Conservation (phyloP, 345 rosid genomes). For the Toxicodendron radicans region DNA sequence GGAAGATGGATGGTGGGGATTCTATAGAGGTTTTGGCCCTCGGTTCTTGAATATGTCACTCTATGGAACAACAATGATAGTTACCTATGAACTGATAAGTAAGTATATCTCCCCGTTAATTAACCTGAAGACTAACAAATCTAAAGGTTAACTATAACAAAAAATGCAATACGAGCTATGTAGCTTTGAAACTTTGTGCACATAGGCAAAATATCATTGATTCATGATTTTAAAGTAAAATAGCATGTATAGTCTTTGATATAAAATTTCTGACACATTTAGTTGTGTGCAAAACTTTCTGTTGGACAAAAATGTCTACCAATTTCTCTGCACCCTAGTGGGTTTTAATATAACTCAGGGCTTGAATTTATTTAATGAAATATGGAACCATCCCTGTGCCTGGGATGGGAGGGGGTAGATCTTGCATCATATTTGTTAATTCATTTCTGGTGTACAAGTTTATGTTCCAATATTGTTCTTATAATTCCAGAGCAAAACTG, state of each 20-base stretch:
- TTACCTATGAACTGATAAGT: slow-evolving; percentile 68
- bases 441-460: slow-evolving; percentile 1
- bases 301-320: neutral
- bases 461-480: neutral
- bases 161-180: neutral
- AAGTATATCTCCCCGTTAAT: slow-evolving; percentile 19
- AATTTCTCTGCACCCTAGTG: neutral
- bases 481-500: neutral
- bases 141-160: slow-evolving; percentile 1
- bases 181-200: neutral
- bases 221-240: neutral
- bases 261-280: neutral
- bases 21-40: slow-evolving; percentile 64
- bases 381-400: neutral
- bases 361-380: neutral
- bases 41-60: slow-evolving; percentile 63
- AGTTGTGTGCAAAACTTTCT: neutral
- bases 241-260: too few relatives aligned
- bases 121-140: neutral
- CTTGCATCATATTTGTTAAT: slow-evolving; percentile 24
- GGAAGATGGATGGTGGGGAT: slow-evolving; percentile 67
- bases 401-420: slow-evolving; percentile 19
- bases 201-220: neutral
- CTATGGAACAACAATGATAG: slow-evolving; percentile 68
- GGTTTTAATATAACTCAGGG: neutral